These are phyloP conservation scores for Termitomyces eurrhizus DNA, from an alignment of 768 basidiomycete species.

Conservation along the genomic window DNA sequence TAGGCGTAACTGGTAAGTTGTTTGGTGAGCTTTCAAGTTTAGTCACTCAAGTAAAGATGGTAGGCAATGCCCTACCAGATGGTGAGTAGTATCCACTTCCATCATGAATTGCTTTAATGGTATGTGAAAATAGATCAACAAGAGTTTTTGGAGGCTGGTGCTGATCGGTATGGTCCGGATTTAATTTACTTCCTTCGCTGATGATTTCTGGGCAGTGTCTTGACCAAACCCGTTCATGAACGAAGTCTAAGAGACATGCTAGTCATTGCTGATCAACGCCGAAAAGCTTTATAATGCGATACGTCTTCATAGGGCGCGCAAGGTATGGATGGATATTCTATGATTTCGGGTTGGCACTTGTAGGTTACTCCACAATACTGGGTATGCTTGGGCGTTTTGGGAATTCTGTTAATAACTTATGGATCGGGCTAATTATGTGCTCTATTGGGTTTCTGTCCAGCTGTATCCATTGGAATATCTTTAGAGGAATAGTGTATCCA, in stretches of 20 bases:
- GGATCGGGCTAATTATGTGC: not conserved
- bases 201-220: slow-evolving; percentile 40
- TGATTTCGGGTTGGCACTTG: not conserved
- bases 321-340: not conserved
- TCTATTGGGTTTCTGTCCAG: not conserved
- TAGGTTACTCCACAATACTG: not conserved
- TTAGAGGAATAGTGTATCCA: not conserved
- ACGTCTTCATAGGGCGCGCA: slow-evolving; percentile 11
- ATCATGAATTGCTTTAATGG: not conserved
- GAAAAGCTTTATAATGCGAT: slow-evolving; percentile 25
- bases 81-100: slow-evolving; percentile 28
- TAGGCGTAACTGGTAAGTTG: slow-evolving; percentile 67
- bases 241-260: slow-evolving; percentile 43
- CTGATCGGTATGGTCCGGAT: slow-evolving; percentile 53
- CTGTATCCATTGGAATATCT: not conserved
- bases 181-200: not conserved
- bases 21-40: not conserved
- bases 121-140: slow-evolving; percentile 57
- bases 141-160: slow-evolving; percentile 73
- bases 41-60: not conserved
- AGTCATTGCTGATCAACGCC: slow-evolving; percentile 42
- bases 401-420: not conserved
- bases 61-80: slow-evolving; percentile 51
- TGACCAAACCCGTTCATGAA: slow-evolving; percentile 81
- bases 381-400: not conserved